Base-by-base conservation (phyloP, 129 eudicot species). In the Tagetes erecta region DNA sequence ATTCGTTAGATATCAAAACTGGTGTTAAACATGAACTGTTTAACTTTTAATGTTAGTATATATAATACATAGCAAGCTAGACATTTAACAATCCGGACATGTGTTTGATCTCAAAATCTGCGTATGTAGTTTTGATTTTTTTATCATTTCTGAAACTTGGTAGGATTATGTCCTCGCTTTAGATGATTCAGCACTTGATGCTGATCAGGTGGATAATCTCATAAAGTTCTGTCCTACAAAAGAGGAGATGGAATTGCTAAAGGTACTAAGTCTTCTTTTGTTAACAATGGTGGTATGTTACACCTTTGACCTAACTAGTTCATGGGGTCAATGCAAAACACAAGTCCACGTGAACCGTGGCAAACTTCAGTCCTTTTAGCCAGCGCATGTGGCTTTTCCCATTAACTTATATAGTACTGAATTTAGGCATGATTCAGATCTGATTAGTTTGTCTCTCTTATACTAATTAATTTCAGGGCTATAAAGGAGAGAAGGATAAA, bases 141-240 rank as follows among this genome's bases (percentile, higher is more conserved):
- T 59, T 51, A 40, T 30, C 7, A 37, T 11, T 60, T 71, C 38
- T 36, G 8, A 72, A 64, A 79, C 74, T 31, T 79, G 51, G 60
- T 91, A 94, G 98, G 88, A 80, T 64, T 87, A 84, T 69, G 85
- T 88, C 68, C 97, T 94, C 58, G 87, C 91, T 59, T 79, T 94
- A 88, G 98, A 94, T 47, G 97, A 94, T 44, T 84, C 93, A n/a
- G 93, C 91, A n/a, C 84, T 94, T 76, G 98, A 94, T 67, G 81
- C 78, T 64, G 98, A 94, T 83, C 97, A 88, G 82, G 97, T 94
- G 84, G 98, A 94, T 41, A 94, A 94, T 83, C 93, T 94, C 69
- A 90, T 91, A 52, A 94, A 90, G 80, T 94, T 94, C 62, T 94
- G 97, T 75, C 98, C 98, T 70, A 94, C 96, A 44, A 91, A 94